phyloP scores from a whole-genome alignment of 1,284 basidiomycete genomes.

The Pseudozyma hubeiensis region DNA sequence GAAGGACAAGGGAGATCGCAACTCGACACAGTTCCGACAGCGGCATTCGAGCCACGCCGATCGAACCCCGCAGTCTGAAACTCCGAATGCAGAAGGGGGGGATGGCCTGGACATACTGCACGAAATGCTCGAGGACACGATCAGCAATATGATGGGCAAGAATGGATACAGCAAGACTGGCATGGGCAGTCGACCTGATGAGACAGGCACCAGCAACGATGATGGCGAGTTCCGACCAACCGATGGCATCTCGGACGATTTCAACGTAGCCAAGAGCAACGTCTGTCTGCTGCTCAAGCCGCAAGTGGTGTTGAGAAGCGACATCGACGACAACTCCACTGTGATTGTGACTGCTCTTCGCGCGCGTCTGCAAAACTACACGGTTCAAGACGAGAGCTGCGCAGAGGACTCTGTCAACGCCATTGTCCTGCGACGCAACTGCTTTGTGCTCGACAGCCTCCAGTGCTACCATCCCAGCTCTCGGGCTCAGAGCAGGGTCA shows the following conservation, averaged over 20 bases:
- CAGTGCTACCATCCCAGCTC: conserved; percentile 84
- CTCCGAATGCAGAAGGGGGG: conserved; percentile 12
- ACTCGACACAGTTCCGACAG: not conserved
- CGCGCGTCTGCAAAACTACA: conserved; percentile 82
- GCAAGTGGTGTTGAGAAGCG: conserved; percentile 84
- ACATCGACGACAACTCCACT: conserved; percentile 75
- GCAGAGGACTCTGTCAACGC: conserved; percentile 86
- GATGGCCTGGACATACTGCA: conserved; percentile 56
- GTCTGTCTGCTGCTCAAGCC: conserved; percentile 89
- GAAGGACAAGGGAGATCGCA: conserved; percentile 27
- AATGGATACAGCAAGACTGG: conserved; percentile 32
- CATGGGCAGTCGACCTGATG: conserved; percentile 27
- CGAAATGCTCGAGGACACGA: conserved; percentile 63
- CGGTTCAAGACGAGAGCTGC: conserved; percentile 83
- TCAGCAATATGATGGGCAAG: conserved; percentile 48
- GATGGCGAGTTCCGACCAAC: conserved; percentile 38
- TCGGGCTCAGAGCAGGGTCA: conserved; percentile 45
- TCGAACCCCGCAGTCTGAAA: conserved; percentile 5
- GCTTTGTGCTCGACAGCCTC: conserved; percentile 80
- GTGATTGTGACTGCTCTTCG: conserved; percentile 85
- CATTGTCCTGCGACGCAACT: conserved; percentile 85
- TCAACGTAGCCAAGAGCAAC: conserved; percentile 74
- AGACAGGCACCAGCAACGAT: conserved; percentile 1
- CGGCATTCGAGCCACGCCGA: conserved; percentile 2
- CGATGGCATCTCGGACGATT: conserved; percentile 69